Conservation (phyloP, 768 basidiomycete genomes). For the Sutorius australiensis region DNA sequence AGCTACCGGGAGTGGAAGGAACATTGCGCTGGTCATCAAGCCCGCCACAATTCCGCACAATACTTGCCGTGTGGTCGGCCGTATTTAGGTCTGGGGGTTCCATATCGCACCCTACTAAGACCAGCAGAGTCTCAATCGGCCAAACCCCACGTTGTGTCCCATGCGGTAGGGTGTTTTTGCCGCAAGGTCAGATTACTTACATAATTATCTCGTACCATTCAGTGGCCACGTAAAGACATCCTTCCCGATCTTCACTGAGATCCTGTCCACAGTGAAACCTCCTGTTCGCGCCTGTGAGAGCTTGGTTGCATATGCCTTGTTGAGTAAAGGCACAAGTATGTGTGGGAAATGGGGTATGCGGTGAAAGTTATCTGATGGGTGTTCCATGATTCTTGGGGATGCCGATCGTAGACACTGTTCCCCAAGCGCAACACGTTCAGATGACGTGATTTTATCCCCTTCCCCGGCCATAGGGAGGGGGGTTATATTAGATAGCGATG, state of each 20-base stretch:
- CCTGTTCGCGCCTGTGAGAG: constrained; percentile 44
- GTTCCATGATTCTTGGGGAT: constrained; percentile 5
- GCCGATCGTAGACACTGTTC: constrained; percentile 3
- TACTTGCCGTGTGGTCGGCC: neutral
- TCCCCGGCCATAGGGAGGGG: constrained; percentile 1
- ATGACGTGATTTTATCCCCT: constrained; percentile 1
- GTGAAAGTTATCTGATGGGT: constrained; percentile 32
- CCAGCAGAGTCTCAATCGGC: neutral
- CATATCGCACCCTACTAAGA: neutral
- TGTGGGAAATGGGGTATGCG: constrained; percentile 52
- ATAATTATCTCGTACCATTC: constrained; percentile 10
- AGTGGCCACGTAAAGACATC: constrained; percentile 50
- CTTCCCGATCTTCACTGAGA: constrained; percentile 72
- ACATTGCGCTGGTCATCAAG: constrained; percentile 58
- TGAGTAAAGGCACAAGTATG: constrained; percentile 46
- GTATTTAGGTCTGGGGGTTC: constrained; percentile 5
- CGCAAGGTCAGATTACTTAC: constrained; percentile 6
- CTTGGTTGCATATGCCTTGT: constrained; percentile 40
- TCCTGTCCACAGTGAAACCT: constrained; percentile 46
- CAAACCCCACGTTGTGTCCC: constrained; percentile 5
- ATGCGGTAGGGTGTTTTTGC: constrained; percentile 2
- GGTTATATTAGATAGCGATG: constrained; percentile 2
- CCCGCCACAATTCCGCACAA: constrained; percentile 23
- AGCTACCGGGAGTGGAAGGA: constrained; percentile 65
- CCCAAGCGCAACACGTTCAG: neutral